A percentile compares a stretch with the other conserved stretches of the same genome.
Evolutionary conservation across 2,329 filamentous ascomycete species (phyloP).

Genomic region (Fusarium chaquense): DNA sequence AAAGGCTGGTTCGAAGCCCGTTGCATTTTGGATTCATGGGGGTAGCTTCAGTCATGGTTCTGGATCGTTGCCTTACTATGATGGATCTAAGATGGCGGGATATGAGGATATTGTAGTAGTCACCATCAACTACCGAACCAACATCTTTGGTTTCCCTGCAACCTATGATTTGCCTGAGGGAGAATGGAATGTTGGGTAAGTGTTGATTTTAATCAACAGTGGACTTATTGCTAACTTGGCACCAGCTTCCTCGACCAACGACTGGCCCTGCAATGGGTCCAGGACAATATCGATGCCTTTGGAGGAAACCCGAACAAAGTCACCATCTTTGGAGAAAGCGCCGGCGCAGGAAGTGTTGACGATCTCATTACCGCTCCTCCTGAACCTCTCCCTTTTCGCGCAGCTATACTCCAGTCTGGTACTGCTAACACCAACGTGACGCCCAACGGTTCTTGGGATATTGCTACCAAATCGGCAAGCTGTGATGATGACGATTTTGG

Average conservation of each 20-base stretch:
- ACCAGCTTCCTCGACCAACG: conserved; percentile 53
- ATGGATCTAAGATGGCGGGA: conserved; percentile 56
- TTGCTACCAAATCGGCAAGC: conserved; percentile 8
- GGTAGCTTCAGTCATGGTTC: conserved; percentile 55
- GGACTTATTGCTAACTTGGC: background rate
- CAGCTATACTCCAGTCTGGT: conserved; percentile 47
- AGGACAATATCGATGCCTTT: conserved; percentile 62
- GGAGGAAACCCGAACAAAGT: conserved; percentile 61
- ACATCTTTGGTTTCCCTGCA: conserved; percentile 57
- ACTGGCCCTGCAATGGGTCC: conserved; percentile 62
- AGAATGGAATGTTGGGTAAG: conserved; percentile 45
- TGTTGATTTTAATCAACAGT: accelerated
- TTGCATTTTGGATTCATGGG: conserved; percentile 60
- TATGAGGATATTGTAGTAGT: conserved; percentile 61
- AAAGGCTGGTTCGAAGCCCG: conserved; percentile 51
- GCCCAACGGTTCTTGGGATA: conserved; percentile 31
- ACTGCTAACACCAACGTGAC: conserved; percentile 18
- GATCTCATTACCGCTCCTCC: conserved; percentile 46
- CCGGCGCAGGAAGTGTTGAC: conserved; percentile 68
- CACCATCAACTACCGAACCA: conserved; percentile 60
- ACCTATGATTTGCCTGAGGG: conserved; percentile 39
- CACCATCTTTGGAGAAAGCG: conserved; percentile 65
- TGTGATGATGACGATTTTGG: conserved; percentile 20
- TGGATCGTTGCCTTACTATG: conserved; percentile 54
- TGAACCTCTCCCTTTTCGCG: conserved; percentile 46